phyloP scores from a whole-genome alignment of 2,329 filamentous ascomycete species.

The Trichoderma semiorbis region DNA sequence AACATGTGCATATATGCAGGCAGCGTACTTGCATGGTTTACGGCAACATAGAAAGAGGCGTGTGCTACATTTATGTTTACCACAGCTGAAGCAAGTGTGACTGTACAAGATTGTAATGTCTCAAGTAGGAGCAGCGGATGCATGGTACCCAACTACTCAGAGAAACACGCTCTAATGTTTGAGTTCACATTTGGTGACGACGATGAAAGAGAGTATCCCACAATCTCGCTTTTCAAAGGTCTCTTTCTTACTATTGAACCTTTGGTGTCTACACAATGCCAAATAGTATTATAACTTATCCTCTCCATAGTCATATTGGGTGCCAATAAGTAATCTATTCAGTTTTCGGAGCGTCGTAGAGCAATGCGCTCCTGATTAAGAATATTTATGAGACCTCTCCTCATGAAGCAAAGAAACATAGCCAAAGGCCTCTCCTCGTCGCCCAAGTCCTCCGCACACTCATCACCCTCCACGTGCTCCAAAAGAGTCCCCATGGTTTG shows the following conservation, averaged over 20 bases:
- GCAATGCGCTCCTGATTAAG: not conserved
- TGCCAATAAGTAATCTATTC: not conserved
- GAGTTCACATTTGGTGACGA: not conserved
- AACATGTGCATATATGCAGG: not conserved
- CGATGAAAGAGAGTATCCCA: not conserved
- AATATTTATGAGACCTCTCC: not conserved
- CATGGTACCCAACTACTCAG: not conserved
- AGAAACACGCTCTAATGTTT: not conserved
- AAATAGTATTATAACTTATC: not conserved
- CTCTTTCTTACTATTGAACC: not conserved
- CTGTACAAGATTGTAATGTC: not conserved
- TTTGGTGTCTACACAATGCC: not conserved
- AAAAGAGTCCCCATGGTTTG: conserved; percentile 22
- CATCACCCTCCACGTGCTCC: conserved; percentile 26
- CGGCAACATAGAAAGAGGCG: not conserved
- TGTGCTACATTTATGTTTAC: not conserved
- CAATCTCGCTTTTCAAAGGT: not conserved
- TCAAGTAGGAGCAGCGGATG: not conserved
- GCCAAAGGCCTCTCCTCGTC: not conserved
- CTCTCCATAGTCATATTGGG: not conserved
- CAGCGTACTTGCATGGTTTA: not conserved
- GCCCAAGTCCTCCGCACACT: conserved; percentile 15
- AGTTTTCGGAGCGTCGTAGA: too few species aligned
- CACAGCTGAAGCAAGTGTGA: not conserved
- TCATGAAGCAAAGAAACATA: not conserved